Evolutionary conservation across 2,329 filamentous ascomycete genomes (phyloP).

Genomic region (Trichoderma sp.): DNA sequence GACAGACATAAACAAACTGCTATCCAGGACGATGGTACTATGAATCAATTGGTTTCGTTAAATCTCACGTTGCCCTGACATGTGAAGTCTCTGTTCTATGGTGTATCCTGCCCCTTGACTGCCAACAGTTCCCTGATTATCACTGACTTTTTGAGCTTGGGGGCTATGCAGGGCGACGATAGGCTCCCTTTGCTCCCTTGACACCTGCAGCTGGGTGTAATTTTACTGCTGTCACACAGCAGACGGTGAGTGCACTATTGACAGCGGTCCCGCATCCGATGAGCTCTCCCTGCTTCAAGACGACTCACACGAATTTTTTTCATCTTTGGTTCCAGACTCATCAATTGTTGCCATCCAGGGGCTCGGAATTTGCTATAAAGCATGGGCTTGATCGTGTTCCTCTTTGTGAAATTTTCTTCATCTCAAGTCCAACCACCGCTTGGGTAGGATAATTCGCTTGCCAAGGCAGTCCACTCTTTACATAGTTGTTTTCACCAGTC

Average conservation of each 20-base stretch:
- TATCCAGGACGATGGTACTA: slow-evolving; percentile 21
- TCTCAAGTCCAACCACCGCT: slow-evolving; percentile 2
- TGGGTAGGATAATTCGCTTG: slow-evolving; percentile 14
- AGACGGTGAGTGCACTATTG: slow-evolving; percentile 4
- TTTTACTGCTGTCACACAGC: slow-evolving; percentile 4
- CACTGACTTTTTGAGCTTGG: background rate
- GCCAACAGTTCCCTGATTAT: background rate
- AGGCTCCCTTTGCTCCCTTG: slow-evolving; percentile 12
- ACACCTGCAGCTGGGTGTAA: slow-evolving; percentile 5
- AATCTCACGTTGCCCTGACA: slow-evolving; percentile 14
- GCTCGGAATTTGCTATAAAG: slow-evolving; percentile 20
- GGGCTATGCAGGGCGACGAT: slow-evolving; percentile 10
- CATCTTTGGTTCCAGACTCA: slow-evolving; percentile 20
- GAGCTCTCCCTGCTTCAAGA: slow-evolving; percentile 11
- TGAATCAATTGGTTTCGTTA: slow-evolving; percentile 23
- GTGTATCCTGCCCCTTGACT: background rate
- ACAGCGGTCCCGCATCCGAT: background rate
- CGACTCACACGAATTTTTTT: slow-evolving; percentile 15
- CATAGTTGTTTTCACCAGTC: background rate
- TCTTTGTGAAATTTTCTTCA: background rate
- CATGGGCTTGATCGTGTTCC: background rate
- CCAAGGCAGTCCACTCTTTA: slow-evolving; percentile 23
- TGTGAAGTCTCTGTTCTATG: background rate
- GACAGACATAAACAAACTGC: slow-evolving; percentile 15
- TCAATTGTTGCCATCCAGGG: slow-evolving; percentile 15